Percentiles rank a stretch among this genome's conserved stretches.
Evolutionary conservation across 2,329 filamentous ascomycete species (phyloP).

Genomic region (Eutypella sp.): DNA sequence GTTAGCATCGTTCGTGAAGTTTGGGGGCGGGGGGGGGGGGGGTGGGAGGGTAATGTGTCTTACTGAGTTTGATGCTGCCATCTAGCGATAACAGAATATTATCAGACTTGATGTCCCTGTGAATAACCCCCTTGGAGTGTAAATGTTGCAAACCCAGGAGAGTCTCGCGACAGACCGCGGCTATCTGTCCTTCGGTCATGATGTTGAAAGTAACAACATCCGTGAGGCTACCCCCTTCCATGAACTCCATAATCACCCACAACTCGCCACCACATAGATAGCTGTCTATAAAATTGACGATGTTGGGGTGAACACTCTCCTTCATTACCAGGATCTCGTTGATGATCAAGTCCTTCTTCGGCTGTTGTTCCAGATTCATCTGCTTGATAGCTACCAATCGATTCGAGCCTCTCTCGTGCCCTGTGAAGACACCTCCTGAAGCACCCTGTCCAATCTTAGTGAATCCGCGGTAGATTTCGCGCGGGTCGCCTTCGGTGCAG

Average conservation of each 20-base stretch:
- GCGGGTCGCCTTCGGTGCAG: constrained; percentile 84
- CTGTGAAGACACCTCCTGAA: constrained; percentile 91
- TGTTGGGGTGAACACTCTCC: constrained; percentile 95
- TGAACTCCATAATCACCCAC: constrained; percentile 99
- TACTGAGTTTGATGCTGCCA: constrained; percentile 96
- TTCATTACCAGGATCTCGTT: constrained; percentile 99
- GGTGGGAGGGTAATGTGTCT: constrained; percentile 30
- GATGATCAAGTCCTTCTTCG: constrained; percentile 98
- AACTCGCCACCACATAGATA: constrained; percentile 85
- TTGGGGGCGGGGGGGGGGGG: no score
- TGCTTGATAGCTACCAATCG: constrained; percentile 96
- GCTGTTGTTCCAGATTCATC: constrained; percentile 98
- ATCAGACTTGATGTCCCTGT: constrained; percentile 98
- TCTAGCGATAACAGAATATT: constrained; percentile 93
- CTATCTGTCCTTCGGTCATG: constrained; percentile 97
- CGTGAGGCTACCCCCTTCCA: constrained; percentile 96
- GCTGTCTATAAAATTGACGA: constrained; percentile 99
- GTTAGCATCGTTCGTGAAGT: constrained; percentile 7
- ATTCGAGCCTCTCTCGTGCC: constrained; percentile 78
- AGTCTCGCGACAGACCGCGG: constrained; percentile 90
- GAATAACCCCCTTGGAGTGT: constrained; percentile 96
- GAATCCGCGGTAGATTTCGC: constrained; percentile 78
- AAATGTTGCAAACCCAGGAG: constrained; percentile 88
- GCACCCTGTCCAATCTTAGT: constrained; percentile 97
- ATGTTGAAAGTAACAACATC: constrained; percentile 99